phyloP scores from a whole-genome alignment of 495 filamentous ascomycete species.

The Xylaria sp. region DNA sequence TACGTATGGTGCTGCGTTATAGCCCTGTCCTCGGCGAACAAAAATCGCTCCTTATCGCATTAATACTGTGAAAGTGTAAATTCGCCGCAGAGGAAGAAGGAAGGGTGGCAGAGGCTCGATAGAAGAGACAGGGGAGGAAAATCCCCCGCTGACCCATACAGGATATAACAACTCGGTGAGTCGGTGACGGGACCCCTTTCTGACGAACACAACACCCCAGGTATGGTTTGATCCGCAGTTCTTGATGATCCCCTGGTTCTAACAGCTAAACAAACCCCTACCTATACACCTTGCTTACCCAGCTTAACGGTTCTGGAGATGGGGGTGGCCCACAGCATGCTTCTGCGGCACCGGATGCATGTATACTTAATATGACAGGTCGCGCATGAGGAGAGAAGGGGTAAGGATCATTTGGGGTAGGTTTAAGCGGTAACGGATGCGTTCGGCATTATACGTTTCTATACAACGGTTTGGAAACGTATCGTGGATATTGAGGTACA shows the following conservation, averaged over 20 bases:
- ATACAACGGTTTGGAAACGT: slow-evolving; percentile 5
- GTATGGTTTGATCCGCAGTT: slow-evolving; percentile 7
- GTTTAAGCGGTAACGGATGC: slow-evolving; percentile 1
- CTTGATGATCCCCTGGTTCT: not conserved
- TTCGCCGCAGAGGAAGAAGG: not conserved
- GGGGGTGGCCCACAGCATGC: slow-evolving; percentile 15
- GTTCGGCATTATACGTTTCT: slow-evolving; percentile 14
- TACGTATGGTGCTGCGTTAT: not conserved
- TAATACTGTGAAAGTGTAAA: not conserved
- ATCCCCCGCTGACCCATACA: not conserved
- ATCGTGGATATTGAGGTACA: not conserved
- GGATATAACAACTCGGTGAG: slow-evolving; percentile 17
- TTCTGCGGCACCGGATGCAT: slow-evolving; percentile 9
- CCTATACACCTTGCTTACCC: slow-evolving; percentile 14
- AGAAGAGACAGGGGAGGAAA: slow-evolving; percentile 7
- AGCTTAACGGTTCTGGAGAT: slow-evolving; percentile 18
- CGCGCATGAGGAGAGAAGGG: not conserved
- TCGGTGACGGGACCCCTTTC: slow-evolving; percentile 15
- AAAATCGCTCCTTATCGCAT: not conserved
- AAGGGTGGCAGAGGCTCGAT: slow-evolving; percentile 8
- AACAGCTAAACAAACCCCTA: not conserved
- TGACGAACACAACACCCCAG: slow-evolving; percentile 8
- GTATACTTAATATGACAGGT: slow-evolving; percentile 11
- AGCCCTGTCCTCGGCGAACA: not conserved
- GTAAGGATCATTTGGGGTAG: slow-evolving; percentile 8